Evolutionary conservation across 257 asterid species (phyloP), one percentile per base, ranked within the genome.

Genomic region (Solanum medicagineum): DNA sequence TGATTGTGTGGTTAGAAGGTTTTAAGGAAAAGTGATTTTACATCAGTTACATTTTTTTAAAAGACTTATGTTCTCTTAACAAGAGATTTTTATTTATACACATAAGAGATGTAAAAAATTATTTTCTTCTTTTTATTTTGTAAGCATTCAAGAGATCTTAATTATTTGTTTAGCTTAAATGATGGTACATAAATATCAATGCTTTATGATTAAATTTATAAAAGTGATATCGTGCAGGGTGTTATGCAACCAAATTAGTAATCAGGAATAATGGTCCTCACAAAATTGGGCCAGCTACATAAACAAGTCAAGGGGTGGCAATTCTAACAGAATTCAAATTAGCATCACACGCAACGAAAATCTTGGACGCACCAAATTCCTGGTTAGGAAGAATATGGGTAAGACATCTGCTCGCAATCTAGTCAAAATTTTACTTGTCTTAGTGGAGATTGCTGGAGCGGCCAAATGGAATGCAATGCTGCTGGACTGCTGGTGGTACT

Each of bases 381-480:
- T 93, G 95, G 97, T 87, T 91, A 2, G 95, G 95, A 5, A 26
- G 92, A 8, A 3, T 93, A n/a, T 92, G 94, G 93, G 95, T 90
- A 26, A 89, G 97, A 26, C 59, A 54, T 59, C 1, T 93, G 95
- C 86, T 83, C 92, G 4, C 22, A 20, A 8, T 20, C 65, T 4
- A 24, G 85, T 2, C 42, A 88, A 8, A 47, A 16, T 13, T 91
- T 93, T 87, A 32, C 69, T 16, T 92, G 97, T 62, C n/a, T 2
- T 0, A 87, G 77, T 2, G 95, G 90, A 4, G 95, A 92, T 59
- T 93, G 93, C 81, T 55, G 49, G 12, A 81, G 90, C 0, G 91
- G 92, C 8, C 82, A 54, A 63, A 59, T 86, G 24, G 24, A 42
- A 70, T 92, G 94, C 87, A 88, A 85, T 8, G 93, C 91, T 4